Evolutionary conservation across 352 stramenopile species (phyloP).

Genomic region (Phytophthora melonis): DNA sequence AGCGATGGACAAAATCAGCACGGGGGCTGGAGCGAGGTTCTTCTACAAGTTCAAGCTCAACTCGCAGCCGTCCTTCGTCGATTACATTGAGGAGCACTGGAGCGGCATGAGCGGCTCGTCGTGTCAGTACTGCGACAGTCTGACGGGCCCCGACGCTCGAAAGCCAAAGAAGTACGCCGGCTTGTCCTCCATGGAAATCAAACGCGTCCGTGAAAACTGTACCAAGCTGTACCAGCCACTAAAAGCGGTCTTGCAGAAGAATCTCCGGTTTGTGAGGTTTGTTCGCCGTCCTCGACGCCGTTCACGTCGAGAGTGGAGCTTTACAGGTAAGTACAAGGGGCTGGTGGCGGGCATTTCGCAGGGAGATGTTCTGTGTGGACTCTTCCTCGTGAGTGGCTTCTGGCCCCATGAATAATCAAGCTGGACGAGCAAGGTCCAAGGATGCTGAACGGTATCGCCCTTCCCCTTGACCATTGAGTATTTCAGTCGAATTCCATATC

Average conservation of each 20-base stretch:
- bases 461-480: too few species aligned
- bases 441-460: too few species aligned
- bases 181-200: neutral
- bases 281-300: constrained; percentile 24
- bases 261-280: constrained; percentile 24
- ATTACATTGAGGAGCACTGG: constrained; percentile 34
- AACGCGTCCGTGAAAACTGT: constrained; percentile 16
- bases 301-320: constrained; percentile 8
- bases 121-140: constrained; percentile 30
- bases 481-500: too few species aligned
- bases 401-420: constrained; percentile 19
- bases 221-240: constrained; percentile 17
- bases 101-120: constrained; percentile 8
- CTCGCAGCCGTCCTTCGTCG: constrained; percentile 7
- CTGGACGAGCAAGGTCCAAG: neutral
- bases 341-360: constrained; percentile 27
- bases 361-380: constrained; percentile 29
- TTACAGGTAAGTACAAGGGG: constrained; percentile 14
- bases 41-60: constrained; percentile 35
- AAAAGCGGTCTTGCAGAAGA: constrained; percentile 16
- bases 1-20: constrained; percentile 25
- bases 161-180: neutral
- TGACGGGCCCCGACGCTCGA: neutral
- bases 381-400: constrained; percentile 27
- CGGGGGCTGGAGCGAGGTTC: constrained; percentile 21